A percentile compares a stretch with the other conserved stretches of the same genome.
phyloP scores from a whole-genome alignment of 2,329 filamentous ascomycete species.

The Trichoderma arundinaceum region DNA sequence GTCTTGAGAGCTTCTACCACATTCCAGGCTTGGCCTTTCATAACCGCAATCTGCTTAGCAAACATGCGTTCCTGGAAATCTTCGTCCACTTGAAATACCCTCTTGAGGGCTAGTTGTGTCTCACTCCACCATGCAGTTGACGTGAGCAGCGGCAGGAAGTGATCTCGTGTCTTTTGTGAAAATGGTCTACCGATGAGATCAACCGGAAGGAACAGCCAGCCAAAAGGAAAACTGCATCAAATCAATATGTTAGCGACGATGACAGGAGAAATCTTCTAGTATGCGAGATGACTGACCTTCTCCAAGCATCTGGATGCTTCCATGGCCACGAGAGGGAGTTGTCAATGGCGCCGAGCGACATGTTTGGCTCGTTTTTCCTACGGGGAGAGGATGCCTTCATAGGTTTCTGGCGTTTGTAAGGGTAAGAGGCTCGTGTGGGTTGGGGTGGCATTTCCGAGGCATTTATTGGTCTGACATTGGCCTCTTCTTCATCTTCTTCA shows the following conservation, averaged over 20 bases:
- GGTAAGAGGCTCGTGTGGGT: conserved; percentile 57
- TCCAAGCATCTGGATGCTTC: conserved; percentile 94
- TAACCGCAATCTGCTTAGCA: conserved; percentile 95
- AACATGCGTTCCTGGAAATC: conserved; percentile 99
- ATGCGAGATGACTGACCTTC: conserved; percentile 51
- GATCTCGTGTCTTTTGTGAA: conserved; percentile 88
- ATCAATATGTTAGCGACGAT: background rate
- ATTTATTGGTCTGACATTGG: conserved; percentile 64
- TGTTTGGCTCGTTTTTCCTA: conserved; percentile 59
- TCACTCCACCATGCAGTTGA: conserved; percentile 97
- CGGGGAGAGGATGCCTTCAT: conserved; percentile 75
- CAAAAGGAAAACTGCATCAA: conserved; percentile 86
- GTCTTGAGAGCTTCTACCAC: conserved; percentile 97
- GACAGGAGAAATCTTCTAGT: too few relatives aligned
- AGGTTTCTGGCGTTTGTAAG: conserved; percentile 79
- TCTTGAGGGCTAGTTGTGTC: conserved; percentile 83
- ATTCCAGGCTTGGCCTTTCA: conserved; percentile 99
- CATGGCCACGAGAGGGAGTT: conserved; percentile 98
- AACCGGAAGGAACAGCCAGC: conserved; percentile 96
- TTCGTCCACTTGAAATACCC: conserved; percentile 86
- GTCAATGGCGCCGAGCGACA: conserved; percentile 90
- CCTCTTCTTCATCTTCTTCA: conserved; percentile 47
- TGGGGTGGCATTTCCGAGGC: conserved; percentile 50
- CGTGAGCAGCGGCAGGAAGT: conserved; percentile 94
- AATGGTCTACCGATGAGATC: conserved; percentile 96